Conservation (phyloP, 331 rosid species). For the Malus hybrid region DNA sequence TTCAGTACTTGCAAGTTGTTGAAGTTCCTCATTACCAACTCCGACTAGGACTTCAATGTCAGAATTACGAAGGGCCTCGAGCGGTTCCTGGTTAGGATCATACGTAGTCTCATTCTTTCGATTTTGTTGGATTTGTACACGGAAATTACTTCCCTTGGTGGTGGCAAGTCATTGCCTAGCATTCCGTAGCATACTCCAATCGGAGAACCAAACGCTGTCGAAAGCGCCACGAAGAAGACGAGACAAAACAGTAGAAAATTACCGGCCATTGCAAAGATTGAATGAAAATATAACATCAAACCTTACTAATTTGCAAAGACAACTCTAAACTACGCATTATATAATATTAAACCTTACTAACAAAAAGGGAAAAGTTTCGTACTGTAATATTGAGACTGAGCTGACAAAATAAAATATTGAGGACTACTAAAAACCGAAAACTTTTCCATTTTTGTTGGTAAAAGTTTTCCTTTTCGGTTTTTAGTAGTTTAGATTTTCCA, state of each 20-base stretch:
- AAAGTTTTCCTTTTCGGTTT: no score
- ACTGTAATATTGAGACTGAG: no score
- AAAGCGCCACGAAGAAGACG: neutral
- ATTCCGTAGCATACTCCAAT: conserved; percentile 25
- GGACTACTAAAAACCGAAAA: no score
- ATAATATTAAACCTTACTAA: neutral
- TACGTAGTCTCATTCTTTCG: neutral
- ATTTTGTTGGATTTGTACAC: neutral
- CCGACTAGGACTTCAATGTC: conserved; percentile 11
- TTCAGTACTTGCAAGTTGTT: neutral
- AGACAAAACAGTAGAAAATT: neutral
- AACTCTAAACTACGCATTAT: neutral
- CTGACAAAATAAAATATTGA: no score
- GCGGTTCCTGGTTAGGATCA: neutral
- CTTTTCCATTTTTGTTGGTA: no score
- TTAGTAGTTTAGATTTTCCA: no score
- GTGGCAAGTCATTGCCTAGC: conserved; percentile 18
- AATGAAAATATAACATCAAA: no score
- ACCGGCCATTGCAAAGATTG: neutral
- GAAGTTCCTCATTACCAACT: conserved; percentile 11
- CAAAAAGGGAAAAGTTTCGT: no score
- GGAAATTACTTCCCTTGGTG: neutral
- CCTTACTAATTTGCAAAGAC: neutral
- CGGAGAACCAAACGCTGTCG: neutral
- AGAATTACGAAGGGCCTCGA: neutral